Base-by-base conservation (phyloP, 2,329 filamentous ascomycete species). In the Claviceps sp. region DNA sequence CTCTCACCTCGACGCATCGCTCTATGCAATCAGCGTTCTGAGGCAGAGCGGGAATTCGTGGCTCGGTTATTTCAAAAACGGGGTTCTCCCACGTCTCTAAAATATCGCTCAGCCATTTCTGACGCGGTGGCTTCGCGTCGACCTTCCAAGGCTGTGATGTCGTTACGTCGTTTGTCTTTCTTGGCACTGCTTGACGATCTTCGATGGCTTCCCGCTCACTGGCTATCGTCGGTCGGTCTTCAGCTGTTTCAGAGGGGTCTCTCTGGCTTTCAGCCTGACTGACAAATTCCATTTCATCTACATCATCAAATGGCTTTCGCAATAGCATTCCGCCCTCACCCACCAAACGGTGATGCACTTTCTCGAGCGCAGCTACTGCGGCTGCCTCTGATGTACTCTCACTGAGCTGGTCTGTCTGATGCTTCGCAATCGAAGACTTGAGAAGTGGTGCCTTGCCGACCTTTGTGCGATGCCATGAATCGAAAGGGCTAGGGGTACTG, bases 41-140 rank as follows among this genome's bases (percentile, higher is more conserved):
- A 1, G 65, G 58, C 0, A 73, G 51, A 4, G 62, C 65, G 5
- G 75, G 77, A 22, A 83, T 74, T 0, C 63, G 57, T 1, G 65
- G 57, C 50, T 80, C 70, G 0, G 65, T 63, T 3, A 63, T 60
- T n/a, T 74, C 67, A 62, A 94, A 95, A 0, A 87, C 71, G 0
- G 88, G 87, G 53, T 90, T 95, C 8, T 84, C 67, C 87, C 88
- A 95, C 8, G 71, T 72, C 38, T 73, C 64, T 1, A 88, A 65
- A 6, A 91, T 59, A 6, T 73, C 68, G 8, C 74, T 70, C 2
- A 89, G 67, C 85, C 84, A 88, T 9, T 64, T 57, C 45, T 62
- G 68, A 7, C 58, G 57, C 26, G 59, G 52, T 7, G 37, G 53
- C 37, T 55, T 55, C 2, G 34, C 34, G 43, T 50, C 40, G 22